Conservation (phyloP, 106 monocot species). For the Dendrobium catenatum region DNA sequence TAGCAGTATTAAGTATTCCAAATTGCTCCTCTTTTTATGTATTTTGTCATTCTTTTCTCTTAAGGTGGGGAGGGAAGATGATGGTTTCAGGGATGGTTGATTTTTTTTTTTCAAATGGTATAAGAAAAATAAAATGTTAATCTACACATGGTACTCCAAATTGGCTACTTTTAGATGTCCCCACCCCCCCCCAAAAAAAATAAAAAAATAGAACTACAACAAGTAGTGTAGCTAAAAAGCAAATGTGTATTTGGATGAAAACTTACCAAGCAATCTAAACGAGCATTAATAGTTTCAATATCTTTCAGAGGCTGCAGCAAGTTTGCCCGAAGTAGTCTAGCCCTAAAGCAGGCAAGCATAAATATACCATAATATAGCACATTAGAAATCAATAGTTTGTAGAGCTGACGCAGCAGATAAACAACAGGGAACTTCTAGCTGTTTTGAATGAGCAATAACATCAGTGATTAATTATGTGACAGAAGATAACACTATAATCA, state of each 20-base stretch:
- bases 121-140: neutral
- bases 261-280: constrained; percentile 91
- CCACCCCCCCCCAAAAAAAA: neutral
- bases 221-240: neutral
- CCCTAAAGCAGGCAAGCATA: constrained; percentile 39
- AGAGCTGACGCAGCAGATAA: neutral
- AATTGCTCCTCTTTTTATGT: neutral
- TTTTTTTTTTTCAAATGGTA: neutral
- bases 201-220: neutral
- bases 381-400: neutral
- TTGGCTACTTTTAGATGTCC: neutral
- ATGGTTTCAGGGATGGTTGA: neutral
- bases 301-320: constrained; percentile 93
- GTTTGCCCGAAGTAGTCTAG: constrained; percentile 92
- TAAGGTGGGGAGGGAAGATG: neutral
- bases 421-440: neutral
- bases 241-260: neutral
- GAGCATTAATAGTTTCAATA: constrained; percentile 91
- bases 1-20: neutral
- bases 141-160: neutral
- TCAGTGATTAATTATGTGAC: neutral
- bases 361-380: constrained; percentile 2
- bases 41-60: neutral
- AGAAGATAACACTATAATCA: neutral
- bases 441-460: neutral